Evolutionary conservation across 345 rosid genomes (phyloP).

Genomic region (Arabidopsis thaliana): TAIR10.1 NC_003070.9:21122001-21122500

Average conservation of each 20-base stretch:
- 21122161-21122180: background rate
- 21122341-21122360: background rate
- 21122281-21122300: background rate
- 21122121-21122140: slow-evolving; percentile 23
- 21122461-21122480: background rate
- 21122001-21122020: background rate
- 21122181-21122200: background rate
- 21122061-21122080: background rate
- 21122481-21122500: background rate
- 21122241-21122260: background rate
- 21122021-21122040: background rate
- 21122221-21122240: background rate
- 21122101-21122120: slow-evolving; percentile 31
- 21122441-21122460: background rate
- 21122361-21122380: background rate
- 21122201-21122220: background rate
- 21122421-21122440: background rate
- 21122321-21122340: background rate
- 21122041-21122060: background rate
- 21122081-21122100: slow-evolving; percentile 7
- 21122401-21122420: slow-evolving; percentile 5
- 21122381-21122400: background rate
- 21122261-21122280: background rate
- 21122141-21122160: background rate
- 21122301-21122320: background rate